Base-by-base conservation (phyloP, 2,329 filamentous ascomycete genomes). In the Pleurostoma richardsiae region DNA sequence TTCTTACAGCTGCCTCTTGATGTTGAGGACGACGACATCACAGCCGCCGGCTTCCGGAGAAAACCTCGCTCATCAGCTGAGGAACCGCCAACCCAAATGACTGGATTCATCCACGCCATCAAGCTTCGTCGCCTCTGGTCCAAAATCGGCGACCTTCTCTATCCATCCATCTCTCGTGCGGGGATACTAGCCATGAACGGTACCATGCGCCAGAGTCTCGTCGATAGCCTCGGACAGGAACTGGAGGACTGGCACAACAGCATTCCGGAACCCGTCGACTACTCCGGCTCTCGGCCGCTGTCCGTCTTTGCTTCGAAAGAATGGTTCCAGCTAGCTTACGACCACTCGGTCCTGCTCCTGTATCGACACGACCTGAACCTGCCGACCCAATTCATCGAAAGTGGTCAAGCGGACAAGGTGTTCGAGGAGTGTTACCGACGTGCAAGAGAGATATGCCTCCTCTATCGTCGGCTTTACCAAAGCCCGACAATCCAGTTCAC, bases 281-380 rank as follows among this genome's bases (percentile, higher is more conserved):
- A 26, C 31, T 38, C 30, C 4, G n/a, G 42, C 11, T 38, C 44
- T 6, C 41, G 43, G 8, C 49, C 52, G 6, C 47, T 61, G 4
- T 61, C 61, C 1, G 59, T 66, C 3, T 71, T 67, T 48, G 59
- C 64, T 0, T 67, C 66, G 1, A 48, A 49, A 5, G 59, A 62
- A 10, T 70, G 67, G 67, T 71, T 70, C 41, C 48, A 58, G 3
- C 54, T 70, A 2, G 63, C 62, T 2, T 69, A 69, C 41, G 52
- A 68, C 46, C 60, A 70, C 46, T 63, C 66, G 2, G 61, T 71
- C 27, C 54, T 71, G 4, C 52, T 69, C 3, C 53, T 71, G 2
- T 68, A 70, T 44, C 58, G 66, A 1, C 53, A 56, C 27, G 54
- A 54, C 47, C 28, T n/a, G 7, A 39, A 11, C 19, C 38, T 10